Conservation (phyloP, 257 asterid genomes). For the Nicotiana paniculata region DNA sequence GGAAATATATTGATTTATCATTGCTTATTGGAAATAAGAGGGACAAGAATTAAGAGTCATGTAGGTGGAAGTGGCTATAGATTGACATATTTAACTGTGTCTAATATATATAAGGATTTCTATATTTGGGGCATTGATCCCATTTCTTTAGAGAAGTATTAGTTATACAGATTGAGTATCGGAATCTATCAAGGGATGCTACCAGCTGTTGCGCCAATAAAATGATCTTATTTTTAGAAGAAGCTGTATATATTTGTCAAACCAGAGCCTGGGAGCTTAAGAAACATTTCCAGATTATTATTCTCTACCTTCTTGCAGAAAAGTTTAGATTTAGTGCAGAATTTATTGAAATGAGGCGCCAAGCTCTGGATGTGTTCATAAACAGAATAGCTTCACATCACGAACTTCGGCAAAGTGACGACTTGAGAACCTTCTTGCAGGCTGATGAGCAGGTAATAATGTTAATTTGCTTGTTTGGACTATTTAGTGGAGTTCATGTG, state of each 20-base stretch:
- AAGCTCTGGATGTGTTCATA: constrained; percentile 79
- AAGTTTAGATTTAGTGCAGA: constrained; percentile 91
- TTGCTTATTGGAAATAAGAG: background rate
- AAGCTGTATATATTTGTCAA: background rate
- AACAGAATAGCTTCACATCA: constrained; percentile 86
- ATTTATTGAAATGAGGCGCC: constrained; percentile 96
- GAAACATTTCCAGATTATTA: constrained; percentile 11
- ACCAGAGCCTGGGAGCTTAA: background rate
- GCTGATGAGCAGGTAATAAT: constrained; percentile 88
- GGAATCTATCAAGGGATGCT: background rate
- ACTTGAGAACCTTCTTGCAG: constrained; percentile 78
- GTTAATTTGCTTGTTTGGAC: background rate
- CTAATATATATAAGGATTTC: background rate
- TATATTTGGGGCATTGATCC: background rate
- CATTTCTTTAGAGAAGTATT: background rate
- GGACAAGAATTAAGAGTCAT: background rate
- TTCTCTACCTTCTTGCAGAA: constrained; percentile 42
- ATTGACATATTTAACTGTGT: background rate
- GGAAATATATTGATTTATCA: background rate
- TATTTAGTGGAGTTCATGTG: background rate
- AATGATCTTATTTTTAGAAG: background rate
- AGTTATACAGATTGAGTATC: background rate
- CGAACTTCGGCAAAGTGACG: constrained; percentile 80
- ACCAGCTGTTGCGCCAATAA: background rate
- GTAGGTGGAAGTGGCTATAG: background rate